These are phyloP conservation scores for Amaranthus tricolor DNA, from an alignment of 179 eudicot genomes.

Conservation along the genomic window DNA sequence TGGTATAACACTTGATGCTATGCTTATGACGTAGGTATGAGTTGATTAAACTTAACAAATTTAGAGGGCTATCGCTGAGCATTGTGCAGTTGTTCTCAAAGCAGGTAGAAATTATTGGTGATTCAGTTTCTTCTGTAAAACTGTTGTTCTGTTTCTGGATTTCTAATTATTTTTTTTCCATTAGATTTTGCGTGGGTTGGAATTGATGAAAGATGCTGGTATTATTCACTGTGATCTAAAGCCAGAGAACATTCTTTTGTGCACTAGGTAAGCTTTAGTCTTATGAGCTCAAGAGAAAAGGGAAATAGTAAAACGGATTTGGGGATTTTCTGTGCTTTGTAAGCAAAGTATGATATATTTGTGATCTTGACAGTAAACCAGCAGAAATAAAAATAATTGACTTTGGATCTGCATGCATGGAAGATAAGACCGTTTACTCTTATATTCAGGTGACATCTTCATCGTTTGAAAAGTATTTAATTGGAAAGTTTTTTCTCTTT, in stretches of 20 bases:
- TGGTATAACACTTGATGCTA: constrained; percentile 1
- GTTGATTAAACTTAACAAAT: constrained; percentile 79
- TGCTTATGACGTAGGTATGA: constrained; percentile 61
- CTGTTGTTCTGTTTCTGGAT: not conserved
- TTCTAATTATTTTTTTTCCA: constrained; percentile 3
- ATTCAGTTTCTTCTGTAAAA: not conserved
- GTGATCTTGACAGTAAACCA: constrained; percentile 68
- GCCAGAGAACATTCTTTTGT: constrained; percentile 95
- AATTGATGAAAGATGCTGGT: constrained; percentile 94
- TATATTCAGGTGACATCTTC: constrained; percentile 75
- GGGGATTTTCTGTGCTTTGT: constrained; percentile 5
- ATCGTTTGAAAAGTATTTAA: not conserved
- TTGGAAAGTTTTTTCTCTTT: not conserved
- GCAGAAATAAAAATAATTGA: constrained; percentile 93
- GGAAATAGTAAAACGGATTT: constrained; percentile 5
- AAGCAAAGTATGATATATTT: constrained; percentile 18
- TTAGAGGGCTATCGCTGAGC: constrained; percentile 86
- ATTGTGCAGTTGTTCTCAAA: constrained; percentile 94
- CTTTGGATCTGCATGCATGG: constrained; percentile 99
- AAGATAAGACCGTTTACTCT: constrained; percentile 92
- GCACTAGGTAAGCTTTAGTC: constrained; percentile 63
- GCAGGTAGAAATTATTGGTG: constrained; percentile 55
- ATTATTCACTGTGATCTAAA: constrained; percentile 97
- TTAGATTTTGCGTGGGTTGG: constrained; percentile 87
- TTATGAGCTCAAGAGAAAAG: constrained; percentile 3